Conservation (phyloP, 441 rosid species). For the Croton laevigatus region DNA sequence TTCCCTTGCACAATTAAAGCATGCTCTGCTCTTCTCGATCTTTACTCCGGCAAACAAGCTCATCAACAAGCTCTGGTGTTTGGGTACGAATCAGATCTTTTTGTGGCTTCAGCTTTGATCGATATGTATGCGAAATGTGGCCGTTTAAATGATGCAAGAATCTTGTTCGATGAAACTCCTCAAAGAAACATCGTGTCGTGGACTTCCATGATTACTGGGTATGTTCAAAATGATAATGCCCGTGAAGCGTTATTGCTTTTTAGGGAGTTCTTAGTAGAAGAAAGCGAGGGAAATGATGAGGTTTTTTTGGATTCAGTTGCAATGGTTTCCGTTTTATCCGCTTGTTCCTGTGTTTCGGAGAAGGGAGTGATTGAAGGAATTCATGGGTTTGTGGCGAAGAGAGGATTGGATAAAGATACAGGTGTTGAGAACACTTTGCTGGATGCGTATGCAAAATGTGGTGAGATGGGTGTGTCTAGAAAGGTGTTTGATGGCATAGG, state of each 20-base stretch:
- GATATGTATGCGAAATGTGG: constrained; percentile 53
- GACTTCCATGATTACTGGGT: constrained; percentile 61
- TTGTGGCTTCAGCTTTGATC: constrained; percentile 51
- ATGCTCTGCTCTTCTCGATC: constrained; percentile 71
- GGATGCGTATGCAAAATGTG: constrained; percentile 75
- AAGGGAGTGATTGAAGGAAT: constrained; percentile 48
- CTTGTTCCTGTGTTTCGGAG: constrained; percentile 56
- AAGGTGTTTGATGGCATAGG: constrained; percentile 64
- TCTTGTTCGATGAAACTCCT: constrained; percentile 69
- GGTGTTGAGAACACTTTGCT: constrained; percentile 64
- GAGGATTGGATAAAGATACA: constrained; percentile 51
- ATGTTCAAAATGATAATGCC: constrained; percentile 56
- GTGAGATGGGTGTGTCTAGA: constrained; percentile 49
- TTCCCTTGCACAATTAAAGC: constrained; percentile 88
- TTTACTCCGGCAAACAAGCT: constrained; percentile 62
- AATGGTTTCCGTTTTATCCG: constrained; percentile 65
- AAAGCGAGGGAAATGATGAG: constrained; percentile 33
- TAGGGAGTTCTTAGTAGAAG: constrained; percentile 54
- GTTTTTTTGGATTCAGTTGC: constrained; percentile 57
- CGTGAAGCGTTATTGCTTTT: constrained; percentile 56
- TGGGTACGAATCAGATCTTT: constrained; percentile 52
- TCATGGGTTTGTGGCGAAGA: constrained; percentile 62
- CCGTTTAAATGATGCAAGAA: constrained; percentile 38
- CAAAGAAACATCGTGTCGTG: constrained; percentile 45
- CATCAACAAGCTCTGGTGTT: constrained; percentile 81